Conservation (phyloP, 1,139 yeast species). For the Protomyces gravidus region DNA sequence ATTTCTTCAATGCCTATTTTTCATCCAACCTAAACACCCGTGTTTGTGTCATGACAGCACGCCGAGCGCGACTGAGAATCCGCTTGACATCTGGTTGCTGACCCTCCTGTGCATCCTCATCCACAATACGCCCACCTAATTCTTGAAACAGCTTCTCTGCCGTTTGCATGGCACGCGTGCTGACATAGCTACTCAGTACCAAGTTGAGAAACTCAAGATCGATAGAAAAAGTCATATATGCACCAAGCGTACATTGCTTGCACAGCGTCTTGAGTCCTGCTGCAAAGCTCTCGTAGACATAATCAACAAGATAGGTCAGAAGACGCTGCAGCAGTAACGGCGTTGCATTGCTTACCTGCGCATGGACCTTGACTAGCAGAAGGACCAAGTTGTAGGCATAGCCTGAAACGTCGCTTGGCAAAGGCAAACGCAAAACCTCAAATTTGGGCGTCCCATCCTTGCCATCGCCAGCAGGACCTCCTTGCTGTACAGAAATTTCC, state of each 20-base stretch:
- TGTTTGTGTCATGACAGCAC: conserved; percentile 1
- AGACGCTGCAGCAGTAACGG: conserved; percentile 47
- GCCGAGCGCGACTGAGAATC: conserved; percentile 12
- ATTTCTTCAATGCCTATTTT: background rate
- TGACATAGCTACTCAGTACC: background rate
- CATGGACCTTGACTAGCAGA: conserved; percentile 52
- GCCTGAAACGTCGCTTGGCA: conserved; percentile 46
- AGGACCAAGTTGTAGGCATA: conserved; percentile 53
- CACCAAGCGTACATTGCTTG: conserved; percentile 42
- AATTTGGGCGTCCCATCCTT: conserved; percentile 46
- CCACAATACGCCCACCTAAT: background rate
- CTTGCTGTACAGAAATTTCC: conserved; percentile 46
- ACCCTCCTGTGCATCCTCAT: background rate
- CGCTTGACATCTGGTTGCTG: conserved; percentile 14
- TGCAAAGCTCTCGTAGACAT: conserved; percentile 33
- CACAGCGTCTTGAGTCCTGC: background rate
- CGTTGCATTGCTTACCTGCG: conserved; percentile 50
- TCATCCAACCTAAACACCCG: background rate
- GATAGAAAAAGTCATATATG: conserved; percentile 43
- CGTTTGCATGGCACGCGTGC: background rate
- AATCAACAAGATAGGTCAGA: conserved; percentile 48
- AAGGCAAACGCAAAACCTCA: conserved; percentile 33
- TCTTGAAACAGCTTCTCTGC: conserved; percentile 3
- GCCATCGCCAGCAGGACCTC: conserved; percentile 46
- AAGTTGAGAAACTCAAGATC: conserved; percentile 42